These are phyloP conservation scores for Flagelloscypha sp. DNA, from an alignment of 768 basidiomycete species.

Conservation along the genomic window DNA sequence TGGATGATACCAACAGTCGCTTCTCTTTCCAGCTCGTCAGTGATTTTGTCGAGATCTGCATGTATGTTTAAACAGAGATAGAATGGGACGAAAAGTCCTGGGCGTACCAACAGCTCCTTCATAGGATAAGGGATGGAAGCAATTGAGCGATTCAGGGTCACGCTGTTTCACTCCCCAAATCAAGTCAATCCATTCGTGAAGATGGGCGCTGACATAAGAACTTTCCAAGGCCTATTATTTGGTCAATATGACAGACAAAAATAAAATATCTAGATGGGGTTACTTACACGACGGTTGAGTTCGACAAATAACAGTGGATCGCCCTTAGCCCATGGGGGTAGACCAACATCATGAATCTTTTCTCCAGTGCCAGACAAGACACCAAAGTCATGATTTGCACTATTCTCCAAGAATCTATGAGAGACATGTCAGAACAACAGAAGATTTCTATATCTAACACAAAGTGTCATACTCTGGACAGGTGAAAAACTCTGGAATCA, in stretches of 20 bases:
- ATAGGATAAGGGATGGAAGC: slow-evolving; percentile 90
- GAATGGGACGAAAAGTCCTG: neutral
- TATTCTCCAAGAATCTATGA: slow-evolving; percentile 74
- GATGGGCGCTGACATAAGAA: slow-evolving; percentile 71
- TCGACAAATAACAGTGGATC: slow-evolving; percentile 80
- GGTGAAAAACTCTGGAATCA: slow-evolving; percentile 85
- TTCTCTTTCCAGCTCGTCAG: slow-evolving; percentile 80
- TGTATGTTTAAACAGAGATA: neutral
- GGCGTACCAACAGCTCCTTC: slow-evolving; percentile 74
- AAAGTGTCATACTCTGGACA: slow-evolving; percentile 59
- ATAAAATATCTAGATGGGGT: neutral
- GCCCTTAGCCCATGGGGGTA: slow-evolving; percentile 84
- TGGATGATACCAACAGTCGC: slow-evolving; percentile 94
- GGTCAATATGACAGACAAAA: neutral
- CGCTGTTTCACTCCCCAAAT: slow-evolving; percentile 88
- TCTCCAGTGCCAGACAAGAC: slow-evolving; percentile 64
- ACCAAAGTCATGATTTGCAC: slow-evolving; percentile 73
- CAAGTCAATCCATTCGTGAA: slow-evolving; percentile 89
- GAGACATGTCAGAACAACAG: neutral
- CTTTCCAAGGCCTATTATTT: slow-evolving; percentile 81
- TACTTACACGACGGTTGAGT: slow-evolving; percentile 62
- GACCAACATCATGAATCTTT: slow-evolving; percentile 77
- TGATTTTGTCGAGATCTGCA: slow-evolving; percentile 76
- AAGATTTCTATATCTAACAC: slow-evolving; percentile 1
- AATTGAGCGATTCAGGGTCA: slow-evolving; percentile 68